Evolutionary conservation across 371 early-diverging fungal species (phyloP).

Genomic region (Dichotomocladium elegans): DNA sequence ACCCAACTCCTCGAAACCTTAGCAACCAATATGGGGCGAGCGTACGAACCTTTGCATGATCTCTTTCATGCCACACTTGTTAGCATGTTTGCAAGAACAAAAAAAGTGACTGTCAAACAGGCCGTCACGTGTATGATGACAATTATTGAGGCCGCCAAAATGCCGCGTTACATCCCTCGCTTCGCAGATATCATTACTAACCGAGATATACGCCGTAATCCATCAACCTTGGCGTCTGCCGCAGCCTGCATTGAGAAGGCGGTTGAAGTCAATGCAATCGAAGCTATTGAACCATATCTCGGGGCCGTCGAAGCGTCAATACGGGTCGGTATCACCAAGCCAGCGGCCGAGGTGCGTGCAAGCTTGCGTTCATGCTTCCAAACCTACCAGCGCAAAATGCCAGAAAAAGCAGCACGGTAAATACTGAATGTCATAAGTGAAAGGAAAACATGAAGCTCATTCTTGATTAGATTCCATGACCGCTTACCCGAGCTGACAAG

Average conservation of each 20-base stretch:
- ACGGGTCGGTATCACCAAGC: constrained; percentile 42
- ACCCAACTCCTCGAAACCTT: constrained; percentile 44
- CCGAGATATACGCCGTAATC: constrained; percentile 24
- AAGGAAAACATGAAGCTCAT: neutral
- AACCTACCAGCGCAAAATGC: constrained; percentile 36
- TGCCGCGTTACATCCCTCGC: constrained; percentile 31
- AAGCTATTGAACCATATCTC: constrained; percentile 31
- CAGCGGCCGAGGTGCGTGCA: constrained; percentile 48
- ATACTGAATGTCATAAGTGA: neutral
- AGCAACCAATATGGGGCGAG: constrained; percentile 38
- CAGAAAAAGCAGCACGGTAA: constrained; percentile 26
- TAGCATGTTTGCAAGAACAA: constrained; percentile 54
- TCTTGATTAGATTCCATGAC: neutral
- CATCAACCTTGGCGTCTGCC: constrained; percentile 32
- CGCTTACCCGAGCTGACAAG: neutral
- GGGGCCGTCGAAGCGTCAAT: constrained; percentile 39
- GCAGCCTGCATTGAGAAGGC: constrained; percentile 37
- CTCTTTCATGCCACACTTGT: constrained; percentile 40
- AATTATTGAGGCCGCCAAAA: constrained; percentile 32
- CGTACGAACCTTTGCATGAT: constrained; percentile 39
- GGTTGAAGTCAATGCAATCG: constrained; percentile 32
- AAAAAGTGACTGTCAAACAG: constrained; percentile 47
- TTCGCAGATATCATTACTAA: constrained; percentile 23
- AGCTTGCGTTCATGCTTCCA: constrained; percentile 39
- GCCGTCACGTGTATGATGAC: constrained; percentile 36